Evolutionary conservation across 495 filamentous ascomycete species (phyloP).

Genomic region (Niebla homalea): DNA sequence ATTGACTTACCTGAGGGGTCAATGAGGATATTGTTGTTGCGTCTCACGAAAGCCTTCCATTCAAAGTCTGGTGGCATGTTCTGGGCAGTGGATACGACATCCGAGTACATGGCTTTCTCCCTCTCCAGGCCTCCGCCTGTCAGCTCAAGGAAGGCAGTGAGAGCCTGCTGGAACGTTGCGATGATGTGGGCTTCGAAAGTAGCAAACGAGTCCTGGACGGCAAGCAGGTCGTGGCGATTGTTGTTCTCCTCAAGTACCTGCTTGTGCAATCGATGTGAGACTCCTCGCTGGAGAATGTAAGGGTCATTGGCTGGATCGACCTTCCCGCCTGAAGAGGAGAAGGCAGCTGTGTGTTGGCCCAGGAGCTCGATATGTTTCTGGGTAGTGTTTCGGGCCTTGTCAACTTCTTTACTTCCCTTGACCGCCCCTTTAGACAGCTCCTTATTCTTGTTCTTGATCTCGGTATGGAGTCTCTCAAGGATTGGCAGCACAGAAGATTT

Average conservation of each 20-base stretch:
- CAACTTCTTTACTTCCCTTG: constrained; percentile 77
- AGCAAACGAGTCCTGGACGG: constrained; percentile 77
- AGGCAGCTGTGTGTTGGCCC: constrained; percentile 64
- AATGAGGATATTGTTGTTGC: constrained; percentile 59
- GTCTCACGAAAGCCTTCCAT: constrained; percentile 68
- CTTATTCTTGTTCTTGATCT: constrained; percentile 91
- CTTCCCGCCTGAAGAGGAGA: constrained; percentile 57
- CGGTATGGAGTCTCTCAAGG: constrained; percentile 79
- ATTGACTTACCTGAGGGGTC: constrained; percentile 42
- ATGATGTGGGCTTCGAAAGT: constrained; percentile 81
- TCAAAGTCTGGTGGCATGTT: constrained; percentile 82
- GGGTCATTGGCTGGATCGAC: constrained; percentile 62
- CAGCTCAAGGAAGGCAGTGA: constrained; percentile 67
- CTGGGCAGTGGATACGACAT: constrained; percentile 68
- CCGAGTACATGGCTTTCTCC: constrained; percentile 62
- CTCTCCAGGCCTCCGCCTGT: constrained; percentile 70
- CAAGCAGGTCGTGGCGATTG: constrained; percentile 76
- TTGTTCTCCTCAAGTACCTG: constrained; percentile 93
- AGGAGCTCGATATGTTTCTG: constrained; percentile 95
- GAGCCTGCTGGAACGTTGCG: constrained; percentile 63
- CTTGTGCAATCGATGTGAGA: constrained; percentile 71
- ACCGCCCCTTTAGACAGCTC: constrained; percentile 72
- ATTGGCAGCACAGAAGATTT: constrained; percentile 73
- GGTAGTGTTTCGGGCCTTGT: constrained; percentile 71
- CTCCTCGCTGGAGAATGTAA: constrained; percentile 71